Conservation (phyloP, 2,329 filamentous ascomycete species). For the Sordariomycetes sp. region DNA sequence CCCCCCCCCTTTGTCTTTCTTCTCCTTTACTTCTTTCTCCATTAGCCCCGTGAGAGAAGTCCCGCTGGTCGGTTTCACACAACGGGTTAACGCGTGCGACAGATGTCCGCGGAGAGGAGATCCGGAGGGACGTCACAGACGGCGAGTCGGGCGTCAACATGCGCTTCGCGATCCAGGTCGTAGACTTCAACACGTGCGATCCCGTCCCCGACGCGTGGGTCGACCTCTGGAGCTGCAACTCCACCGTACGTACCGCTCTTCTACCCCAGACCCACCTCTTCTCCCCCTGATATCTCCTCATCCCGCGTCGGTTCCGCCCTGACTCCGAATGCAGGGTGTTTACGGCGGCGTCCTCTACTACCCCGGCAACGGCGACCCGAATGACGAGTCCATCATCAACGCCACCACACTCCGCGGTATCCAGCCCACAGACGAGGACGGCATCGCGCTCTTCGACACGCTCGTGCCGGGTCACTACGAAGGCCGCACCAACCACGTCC, state of each 20-base stretch:
- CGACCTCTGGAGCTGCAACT: constrained; percentile 14
- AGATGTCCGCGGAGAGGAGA: constrained; percentile 9
- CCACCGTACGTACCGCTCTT: constrained; percentile 15
- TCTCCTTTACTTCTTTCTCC: too few species aligned
- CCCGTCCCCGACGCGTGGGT: constrained; percentile 10
- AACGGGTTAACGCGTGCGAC: too few species aligned
- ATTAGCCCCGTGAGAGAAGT: too few species aligned
- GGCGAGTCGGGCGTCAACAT: constrained; percentile 9
- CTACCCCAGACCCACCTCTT: too few species aligned
- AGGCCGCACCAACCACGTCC: constrained; percentile 32
- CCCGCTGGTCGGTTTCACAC: too few species aligned
- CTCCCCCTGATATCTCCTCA: too few species aligned
- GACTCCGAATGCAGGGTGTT: constrained; percentile 12
- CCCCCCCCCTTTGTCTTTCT: background rate
- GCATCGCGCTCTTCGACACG: constrained; percentile 27
- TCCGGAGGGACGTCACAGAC: constrained; percentile 9
- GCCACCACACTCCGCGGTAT: constrained; percentile 21
- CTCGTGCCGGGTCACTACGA: constrained; percentile 31
- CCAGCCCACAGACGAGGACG: constrained; percentile 24
- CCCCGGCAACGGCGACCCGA: constrained; percentile 27
- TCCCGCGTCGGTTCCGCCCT: background rate
- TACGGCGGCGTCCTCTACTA: constrained; percentile 20
- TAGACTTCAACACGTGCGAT: constrained; percentile 11
- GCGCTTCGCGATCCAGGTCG: constrained; percentile 11
- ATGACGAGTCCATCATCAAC: constrained; percentile 16